Base-by-base conservation (phyloP, 805 yeast species). In the Kodamaea sagamina region DNA sequence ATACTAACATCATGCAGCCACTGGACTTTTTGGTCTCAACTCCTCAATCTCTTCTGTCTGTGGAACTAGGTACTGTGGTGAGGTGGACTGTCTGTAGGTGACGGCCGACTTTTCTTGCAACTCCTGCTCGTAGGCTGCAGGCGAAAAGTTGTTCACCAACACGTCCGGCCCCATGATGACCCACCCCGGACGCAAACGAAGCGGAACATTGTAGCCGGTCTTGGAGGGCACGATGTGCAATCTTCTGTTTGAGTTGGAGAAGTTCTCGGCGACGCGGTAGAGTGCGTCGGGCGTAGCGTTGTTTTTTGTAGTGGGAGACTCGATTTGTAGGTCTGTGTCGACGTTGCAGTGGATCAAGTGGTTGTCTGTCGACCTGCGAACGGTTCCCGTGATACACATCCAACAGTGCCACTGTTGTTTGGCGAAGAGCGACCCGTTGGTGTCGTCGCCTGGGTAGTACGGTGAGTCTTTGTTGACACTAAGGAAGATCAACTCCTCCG, bases 351-450 rank as follows among this genome's bases (percentile, higher is more conserved):
- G 95, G 47, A 90, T 89, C 46, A 90, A 71, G 61, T 87, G 89
- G 10, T 78, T 77, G 64, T 90, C 97, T 0, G 82, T 80, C 2
- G 95, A 79, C 54, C 97, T 75, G 57, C 96, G 74, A 6, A 90
- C 92, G 0, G 97, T 90, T 2, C 97, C 97, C 2, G 96, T 90
- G 41, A 90, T 86, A 53, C 97, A 92, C 97, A 90, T 89, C 86
- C 96, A 86, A 56, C 97, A 90, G 65, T 92, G 97, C 96, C 97
- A 90, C 64, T 86, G 93, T 62, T 86, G 81, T 46, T 82, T 79
- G 47, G 79, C 81, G 43, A 86, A 72, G 18, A 86, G 58, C 2
- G 65, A 27, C 22, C 50, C 52, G 6, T 54, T 53, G 19, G 52
- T 52, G 21, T 74, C 74, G 29, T 77, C 76, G 2, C 73, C 72